Conservation (phyloP, 2,329 filamentous ascomycete species). For the Pseudogymnoascus verrucosus region DNA sequence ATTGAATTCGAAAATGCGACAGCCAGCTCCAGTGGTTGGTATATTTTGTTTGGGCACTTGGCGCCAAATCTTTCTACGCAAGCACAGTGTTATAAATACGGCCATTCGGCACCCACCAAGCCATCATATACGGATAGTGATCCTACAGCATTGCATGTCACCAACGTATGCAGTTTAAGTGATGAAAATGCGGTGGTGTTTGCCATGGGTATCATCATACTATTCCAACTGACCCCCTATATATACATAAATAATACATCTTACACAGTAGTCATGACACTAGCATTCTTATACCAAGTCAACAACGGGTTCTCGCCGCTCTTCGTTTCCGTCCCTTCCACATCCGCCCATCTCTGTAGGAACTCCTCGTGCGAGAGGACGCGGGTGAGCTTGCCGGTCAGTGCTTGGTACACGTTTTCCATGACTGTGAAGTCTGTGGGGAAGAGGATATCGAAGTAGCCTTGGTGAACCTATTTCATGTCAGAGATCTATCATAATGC, state of each 20-base stretch:
- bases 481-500: not conserved
- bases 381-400: conserved; percentile 85
- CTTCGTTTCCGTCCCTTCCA: conserved; percentile 80
- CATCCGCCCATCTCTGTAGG: conserved; percentile 78
- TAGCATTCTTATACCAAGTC: conserved; percentile 92
- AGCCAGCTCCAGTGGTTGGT: not conserved
- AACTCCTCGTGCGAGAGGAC: conserved; percentile 87
- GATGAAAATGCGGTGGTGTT: not conserved
- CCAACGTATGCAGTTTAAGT: not conserved
- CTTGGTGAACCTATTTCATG: conserved; percentile 72
- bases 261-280: conserved; percentile 80
- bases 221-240: conserved; percentile 1
- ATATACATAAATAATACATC: conserved; percentile 7
- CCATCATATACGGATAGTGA: not conserved
- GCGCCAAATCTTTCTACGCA: not conserved
- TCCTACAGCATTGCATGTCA: not conserved
- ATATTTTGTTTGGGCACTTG: not conserved
- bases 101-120: not conserved
- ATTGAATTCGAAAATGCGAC: not conserved
- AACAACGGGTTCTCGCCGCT: conserved; percentile 91
- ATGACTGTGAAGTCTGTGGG: conserved; percentile 89
- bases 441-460: conserved; percentile 98
- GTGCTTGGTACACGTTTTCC: conserved; percentile 83
- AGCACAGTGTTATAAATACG: not conserved
- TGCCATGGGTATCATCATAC: conserved; percentile 4